Conservation (phyloP, 1,284 basidiomycete species). For the Malassezia obtusa region DNA sequence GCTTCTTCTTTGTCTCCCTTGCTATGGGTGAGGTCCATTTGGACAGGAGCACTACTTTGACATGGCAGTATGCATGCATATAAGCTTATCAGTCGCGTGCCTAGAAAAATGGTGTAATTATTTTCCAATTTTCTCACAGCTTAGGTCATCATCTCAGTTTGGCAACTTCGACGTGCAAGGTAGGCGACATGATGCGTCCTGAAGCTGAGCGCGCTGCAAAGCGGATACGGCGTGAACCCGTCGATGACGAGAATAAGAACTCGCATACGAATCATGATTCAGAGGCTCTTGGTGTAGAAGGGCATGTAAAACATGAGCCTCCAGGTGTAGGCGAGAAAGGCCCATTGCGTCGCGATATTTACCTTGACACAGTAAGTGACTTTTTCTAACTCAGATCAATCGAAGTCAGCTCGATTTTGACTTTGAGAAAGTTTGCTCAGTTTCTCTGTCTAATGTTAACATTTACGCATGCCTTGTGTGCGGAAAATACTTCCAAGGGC, state of each 20-base stretch:
- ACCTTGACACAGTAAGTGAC: constrained; percentile 68
- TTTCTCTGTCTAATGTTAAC: constrained; percentile 90
- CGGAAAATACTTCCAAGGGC: constrained; percentile 96
- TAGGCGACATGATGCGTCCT: too few relatives aligned
- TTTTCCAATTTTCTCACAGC: too few relatives aligned
- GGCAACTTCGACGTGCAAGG: too few relatives aligned
- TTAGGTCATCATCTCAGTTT: too few relatives aligned
- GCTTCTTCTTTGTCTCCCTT: neutral
- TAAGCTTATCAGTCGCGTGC: too few relatives aligned
- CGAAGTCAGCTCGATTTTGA: constrained; percentile 75
- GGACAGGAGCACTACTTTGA: too few relatives aligned
- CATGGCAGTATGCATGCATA: too few relatives aligned
- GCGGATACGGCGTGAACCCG: neutral
- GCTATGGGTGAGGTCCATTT: too few relatives aligned
- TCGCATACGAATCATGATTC: neutral
- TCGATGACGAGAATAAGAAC: neutral
- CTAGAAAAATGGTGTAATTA: too few relatives aligned
- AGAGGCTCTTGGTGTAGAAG: neutral
- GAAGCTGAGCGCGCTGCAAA: neutral
- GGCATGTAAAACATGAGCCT: neutral
- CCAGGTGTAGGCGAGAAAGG: neutral
- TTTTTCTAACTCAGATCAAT: constrained; percentile 26
- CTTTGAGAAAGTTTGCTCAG: constrained; percentile 96
- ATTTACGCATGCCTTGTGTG: constrained; percentile 95
- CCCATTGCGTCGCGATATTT: constrained; percentile 57